Evolutionary conservation across 2,329 filamentous ascomycete genomes (phyloP).

Genomic region (Fusarium secorum): DNA sequence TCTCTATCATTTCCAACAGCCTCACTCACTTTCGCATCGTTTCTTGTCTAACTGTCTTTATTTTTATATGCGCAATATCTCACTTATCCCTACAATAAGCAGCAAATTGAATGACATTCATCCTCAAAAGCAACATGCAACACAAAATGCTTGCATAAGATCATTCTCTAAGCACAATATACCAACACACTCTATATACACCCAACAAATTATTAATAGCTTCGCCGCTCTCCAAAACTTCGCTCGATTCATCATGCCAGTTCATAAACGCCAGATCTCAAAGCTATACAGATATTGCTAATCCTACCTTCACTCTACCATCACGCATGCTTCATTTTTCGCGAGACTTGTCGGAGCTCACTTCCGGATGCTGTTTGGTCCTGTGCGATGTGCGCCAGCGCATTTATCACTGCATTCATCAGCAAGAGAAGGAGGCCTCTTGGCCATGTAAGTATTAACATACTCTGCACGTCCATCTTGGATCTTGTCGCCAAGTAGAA

Average conservation of each 20-base stretch:
- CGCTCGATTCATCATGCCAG: background rate
- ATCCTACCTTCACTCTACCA: background rate
- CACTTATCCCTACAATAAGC: no score
- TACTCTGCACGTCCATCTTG: slow-evolving; percentile 40
- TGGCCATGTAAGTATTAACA: background rate
- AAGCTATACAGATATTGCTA: background rate
- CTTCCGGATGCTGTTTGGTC: background rate
- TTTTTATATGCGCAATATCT: no score
- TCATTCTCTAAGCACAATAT: background rate
- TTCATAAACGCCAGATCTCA: background rate
- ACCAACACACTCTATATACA: background rate
- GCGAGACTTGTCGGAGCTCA: background rate
- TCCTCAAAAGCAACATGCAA: background rate
- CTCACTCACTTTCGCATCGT: background rate
- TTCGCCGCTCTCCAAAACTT: background rate
- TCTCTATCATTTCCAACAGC: no score
- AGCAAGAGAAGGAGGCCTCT: background rate
- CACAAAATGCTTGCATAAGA: background rate
- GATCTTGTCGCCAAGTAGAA: slow-evolving; percentile 34
- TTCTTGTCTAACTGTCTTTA: background rate
- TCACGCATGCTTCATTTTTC: background rate
- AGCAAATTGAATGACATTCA: background rate
- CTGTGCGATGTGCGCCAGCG: slow-evolving; percentile 32
- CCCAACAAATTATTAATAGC: background rate
- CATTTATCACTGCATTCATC: slow-evolving; percentile 29